Conservation (phyloP, 305 asterid genomes). For the Fraxinus xanthoxyloides region DNA sequence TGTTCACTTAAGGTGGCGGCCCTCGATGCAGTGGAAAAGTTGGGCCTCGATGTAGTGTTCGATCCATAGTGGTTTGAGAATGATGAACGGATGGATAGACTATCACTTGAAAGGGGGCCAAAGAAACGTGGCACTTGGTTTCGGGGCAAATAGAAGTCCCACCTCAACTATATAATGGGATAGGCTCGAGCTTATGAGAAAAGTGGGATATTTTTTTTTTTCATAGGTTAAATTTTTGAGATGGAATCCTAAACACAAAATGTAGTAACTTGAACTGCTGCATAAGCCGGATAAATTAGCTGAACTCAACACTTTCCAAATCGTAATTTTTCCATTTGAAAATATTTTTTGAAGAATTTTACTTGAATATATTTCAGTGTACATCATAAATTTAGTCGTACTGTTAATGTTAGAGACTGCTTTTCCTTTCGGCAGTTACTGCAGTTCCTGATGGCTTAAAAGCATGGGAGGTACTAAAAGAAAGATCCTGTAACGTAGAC, state of each 20-base stretch:
- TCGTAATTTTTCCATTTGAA: not conserved
- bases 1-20: not conserved
- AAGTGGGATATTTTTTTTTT: not conserved
- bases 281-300: not conserved
- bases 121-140: not conserved
- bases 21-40: not conserved
- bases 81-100: not conserved
- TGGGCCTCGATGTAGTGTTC: not conserved
- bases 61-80: not conserved
- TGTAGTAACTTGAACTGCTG: not conserved
- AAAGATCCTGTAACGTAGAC: slow-evolving; percentile 59
- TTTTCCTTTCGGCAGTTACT: slow-evolving; percentile 54
- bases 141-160: not conserved
- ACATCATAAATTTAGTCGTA: not conserved
- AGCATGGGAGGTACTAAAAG: slow-evolving; percentile 89
- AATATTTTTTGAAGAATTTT: not conserved
- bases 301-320: not conserved
- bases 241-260: not conserved
- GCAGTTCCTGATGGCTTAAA: slow-evolving; percentile 87
- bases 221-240: not conserved
- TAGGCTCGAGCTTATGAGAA: not conserved
- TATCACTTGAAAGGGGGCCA: not conserved
- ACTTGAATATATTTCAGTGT: not conserved
- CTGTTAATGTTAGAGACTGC: not conserved
- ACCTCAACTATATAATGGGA: not conserved